Conservation (phyloP, 2,329 filamentous ascomycete species). For the Cladobotryum mycophilum region DNA sequence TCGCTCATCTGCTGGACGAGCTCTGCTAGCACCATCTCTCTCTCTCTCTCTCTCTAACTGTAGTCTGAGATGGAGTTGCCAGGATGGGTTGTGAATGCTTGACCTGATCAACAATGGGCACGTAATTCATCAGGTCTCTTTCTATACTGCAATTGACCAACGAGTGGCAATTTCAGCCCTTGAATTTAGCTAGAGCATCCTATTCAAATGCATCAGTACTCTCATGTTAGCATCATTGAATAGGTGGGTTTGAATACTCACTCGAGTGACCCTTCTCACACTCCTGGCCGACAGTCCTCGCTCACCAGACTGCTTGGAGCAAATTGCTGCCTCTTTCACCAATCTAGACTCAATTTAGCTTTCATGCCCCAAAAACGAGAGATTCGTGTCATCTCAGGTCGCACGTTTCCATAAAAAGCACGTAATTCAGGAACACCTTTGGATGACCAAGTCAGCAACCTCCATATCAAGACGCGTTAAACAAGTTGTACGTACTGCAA, state of each 20-base stretch:
- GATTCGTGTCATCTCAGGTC: conserved; percentile 11
- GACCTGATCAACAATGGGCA: neutral
- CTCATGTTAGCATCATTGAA: neutral
- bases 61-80: too few species aligned
- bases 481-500: conserved; percentile 51
- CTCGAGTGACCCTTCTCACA: conserved; percentile 70
- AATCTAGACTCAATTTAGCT: conserved; percentile 43
- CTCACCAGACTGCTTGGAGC: conserved; percentile 68
- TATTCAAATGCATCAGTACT: conserved; percentile 23
- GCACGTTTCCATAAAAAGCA: conserved; percentile 69
- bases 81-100: neutral
- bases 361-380: neutral
- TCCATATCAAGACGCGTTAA: neutral
- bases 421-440: conserved; percentile 83
- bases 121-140: neutral
- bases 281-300: conserved; percentile 67
- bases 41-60: too few species aligned
- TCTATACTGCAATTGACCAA: neutral
- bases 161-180: conserved; percentile 44
- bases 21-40: too few species aligned
- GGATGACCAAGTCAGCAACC: conserved; percentile 18
- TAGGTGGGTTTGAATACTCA: conserved; percentile 33
- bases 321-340: conserved; percentile 72
- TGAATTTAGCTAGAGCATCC: conserved; percentile 63
- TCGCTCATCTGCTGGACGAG: too few species aligned